Evolutionary conservation across 805 yeast species (phyloP).

Genomic region (Starmera amethionina): DNA sequence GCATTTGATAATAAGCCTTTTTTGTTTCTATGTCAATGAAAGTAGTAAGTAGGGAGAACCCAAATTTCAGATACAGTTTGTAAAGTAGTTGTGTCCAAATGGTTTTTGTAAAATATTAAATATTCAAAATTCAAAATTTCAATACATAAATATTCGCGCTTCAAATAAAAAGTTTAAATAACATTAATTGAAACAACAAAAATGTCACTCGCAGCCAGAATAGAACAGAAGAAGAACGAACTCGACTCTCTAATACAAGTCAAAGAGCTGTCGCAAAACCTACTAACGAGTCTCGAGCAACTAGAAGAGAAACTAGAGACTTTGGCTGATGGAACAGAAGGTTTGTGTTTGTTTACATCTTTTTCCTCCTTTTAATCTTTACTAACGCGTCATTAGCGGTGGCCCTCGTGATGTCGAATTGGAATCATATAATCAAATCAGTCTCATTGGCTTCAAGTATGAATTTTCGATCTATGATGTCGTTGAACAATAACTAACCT

Average conservation of each 20-base stretch:
- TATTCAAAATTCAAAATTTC: too few relatives aligned
- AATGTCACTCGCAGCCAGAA: conserved; percentile 21
- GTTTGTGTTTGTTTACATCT: conserved; percentile 16
- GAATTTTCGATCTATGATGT: conserved; percentile 2
- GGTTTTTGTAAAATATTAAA: too few relatives aligned
- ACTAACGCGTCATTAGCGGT: conserved; percentile 27
- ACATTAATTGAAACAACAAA: background rate
- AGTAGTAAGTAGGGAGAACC: too few relatives aligned
- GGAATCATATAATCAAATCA: conserved; percentile 54
- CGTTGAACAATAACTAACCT: background rate
- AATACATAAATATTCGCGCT: too few relatives aligned
- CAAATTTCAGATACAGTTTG: too few relatives aligned
- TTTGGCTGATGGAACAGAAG: conserved; percentile 42
- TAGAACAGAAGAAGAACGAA: conserved; percentile 38
- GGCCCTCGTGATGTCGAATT: conserved; percentile 47
- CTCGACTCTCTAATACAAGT: conserved; percentile 39
- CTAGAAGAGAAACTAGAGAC: conserved; percentile 38
- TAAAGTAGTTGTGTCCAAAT: too few relatives aligned
- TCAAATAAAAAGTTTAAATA: too few relatives aligned
- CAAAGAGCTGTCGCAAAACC: conserved; percentile 31
- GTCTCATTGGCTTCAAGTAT: conserved; percentile 44
- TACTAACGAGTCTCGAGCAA: conserved; percentile 37
- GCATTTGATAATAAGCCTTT: too few relatives aligned
- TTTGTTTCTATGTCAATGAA: too few relatives aligned
- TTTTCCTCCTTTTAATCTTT: background rate